Conservation (phyloP, 768 basidiomycete genomes). For the Lanmaoa rubissima region DNA sequence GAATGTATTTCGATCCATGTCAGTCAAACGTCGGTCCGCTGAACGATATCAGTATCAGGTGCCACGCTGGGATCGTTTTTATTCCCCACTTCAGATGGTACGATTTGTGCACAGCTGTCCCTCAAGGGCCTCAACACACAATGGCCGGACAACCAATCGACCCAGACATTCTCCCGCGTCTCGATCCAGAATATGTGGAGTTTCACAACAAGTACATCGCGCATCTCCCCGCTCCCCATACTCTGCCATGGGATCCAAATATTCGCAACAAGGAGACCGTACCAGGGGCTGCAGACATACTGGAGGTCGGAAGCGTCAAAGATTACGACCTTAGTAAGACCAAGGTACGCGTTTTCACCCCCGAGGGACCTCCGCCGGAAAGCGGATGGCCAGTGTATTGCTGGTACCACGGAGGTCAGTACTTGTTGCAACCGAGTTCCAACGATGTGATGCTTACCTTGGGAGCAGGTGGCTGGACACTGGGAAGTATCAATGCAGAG, state of each 20-base stretch:
- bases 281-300: slow-evolving; percentile 54
- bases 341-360: slow-evolving; percentile 63
- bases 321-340: slow-evolving; percentile 54
- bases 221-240: slow-evolving; percentile 49
- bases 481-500: slow-evolving; percentile 63
- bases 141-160: slow-evolving; percentile 52
- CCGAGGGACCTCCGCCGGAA: slow-evolving; percentile 44
- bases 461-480: slow-evolving; percentile 67
- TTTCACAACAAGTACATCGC: slow-evolving; percentile 55
- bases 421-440: background rate
- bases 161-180: slow-evolving; percentile 51
- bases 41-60: background rate
- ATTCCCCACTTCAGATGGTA: slow-evolving; percentile 13
- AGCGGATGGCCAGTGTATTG: slow-evolving; percentile 71
- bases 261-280: slow-evolving; percentile 53
- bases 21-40: no score
- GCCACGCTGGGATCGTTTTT: background rate
- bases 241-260: slow-evolving; percentile 58
- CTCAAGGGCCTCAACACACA: background rate
- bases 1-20: slow-evolving; percentile 3
- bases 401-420: slow-evolving; percentile 71
- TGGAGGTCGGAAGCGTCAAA: slow-evolving; percentile 52
- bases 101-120: background rate
- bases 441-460: background rate
- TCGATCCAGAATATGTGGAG: slow-evolving; percentile 65